phyloP scores from a whole-genome alignment of 2,329 filamentous ascomycete species.

The Alternaria longipes region DNA sequence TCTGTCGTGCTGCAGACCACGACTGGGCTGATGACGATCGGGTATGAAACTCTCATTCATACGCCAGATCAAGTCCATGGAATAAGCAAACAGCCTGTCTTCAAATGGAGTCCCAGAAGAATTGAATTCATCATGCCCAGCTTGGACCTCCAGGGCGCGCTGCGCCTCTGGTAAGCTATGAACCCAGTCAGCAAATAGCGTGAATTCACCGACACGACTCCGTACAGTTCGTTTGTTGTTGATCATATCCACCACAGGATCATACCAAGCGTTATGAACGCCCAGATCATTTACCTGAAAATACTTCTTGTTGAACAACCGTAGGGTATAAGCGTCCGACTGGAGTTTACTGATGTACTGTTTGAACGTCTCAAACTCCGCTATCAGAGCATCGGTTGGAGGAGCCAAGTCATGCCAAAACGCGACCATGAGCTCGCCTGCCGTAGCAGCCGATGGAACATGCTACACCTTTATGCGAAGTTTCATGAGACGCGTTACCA shows the following conservation, averaged over 20 bases:
- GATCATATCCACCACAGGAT: not conserved
- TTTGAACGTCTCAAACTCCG: not conserved
- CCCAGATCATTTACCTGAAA: not conserved
- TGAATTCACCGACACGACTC: slow-evolving; percentile 7
- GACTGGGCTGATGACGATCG: too few relatives aligned
- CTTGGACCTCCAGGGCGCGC: not conserved
- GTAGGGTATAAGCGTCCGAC: not conserved
- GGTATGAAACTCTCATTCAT: not conserved
- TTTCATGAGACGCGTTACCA: not conserved
- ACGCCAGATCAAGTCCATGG: not conserved
- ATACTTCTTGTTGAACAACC: not conserved
- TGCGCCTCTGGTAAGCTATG: slow-evolving; percentile 18
- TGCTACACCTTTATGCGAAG: not conserved
- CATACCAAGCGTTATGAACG: not conserved
- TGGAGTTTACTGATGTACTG: not conserved
- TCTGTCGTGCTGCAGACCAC: too few relatives aligned
- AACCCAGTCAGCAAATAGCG: slow-evolving; percentile 12
- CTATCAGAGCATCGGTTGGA: not conserved
- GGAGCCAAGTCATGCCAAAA: not conserved
- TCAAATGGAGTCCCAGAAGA: not conserved
- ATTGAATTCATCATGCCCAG: not conserved
- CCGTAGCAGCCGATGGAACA: not conserved
- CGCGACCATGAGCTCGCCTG: not conserved
- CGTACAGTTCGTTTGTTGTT: not conserved
- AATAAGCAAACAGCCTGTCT: not conserved